Base-by-base conservation (phyloP, 345 rosid species). In the Ricinus communis region DNA sequence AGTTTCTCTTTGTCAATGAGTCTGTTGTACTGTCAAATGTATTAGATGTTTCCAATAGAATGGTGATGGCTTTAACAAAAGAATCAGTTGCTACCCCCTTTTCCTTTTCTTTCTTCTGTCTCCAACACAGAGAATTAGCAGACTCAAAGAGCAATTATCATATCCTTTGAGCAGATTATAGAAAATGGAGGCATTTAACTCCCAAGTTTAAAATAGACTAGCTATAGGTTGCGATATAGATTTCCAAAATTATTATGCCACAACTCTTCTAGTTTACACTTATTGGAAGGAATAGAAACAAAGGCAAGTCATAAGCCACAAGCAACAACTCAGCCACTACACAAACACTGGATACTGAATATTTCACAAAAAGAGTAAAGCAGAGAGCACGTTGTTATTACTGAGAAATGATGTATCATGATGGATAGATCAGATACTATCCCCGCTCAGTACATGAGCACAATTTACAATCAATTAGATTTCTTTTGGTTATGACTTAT, bases 1-100 rank as follows among this genome's bases (percentile, higher is more conserved):
- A 9, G 30, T 61, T 68, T 52, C 38, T 50, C 36, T 62, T 62
- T 56, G 41, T 53, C 69, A 30, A 43, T 62, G 57, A 18, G 40
- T 13, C 22, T 49, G 61, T 73, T 51, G 57, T 53, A 62, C 38
- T 30, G 36, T 19, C 21, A 54, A 28, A 66, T 57, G 56, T 28
- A 52, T 19, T 38, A 59, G 16, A 47, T 66, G 65, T 13, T 41
- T 55, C 10, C 19, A 27, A 54, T 0, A 50, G 45, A 55, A 24
- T 18, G 51, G 18, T 24, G 41, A 63, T 40, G 38, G 41, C 24
- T 45, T 56, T 25, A 27, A 31, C 21, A 19, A 60, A 36, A 60
- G 38, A 52, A 52, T 43, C 47, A 4, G 12, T 43, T 43, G 47
- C 47, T 8, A 43, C 13, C 47, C 8, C 11, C 43, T 38, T 38